phyloP scores from a whole-genome alignment of 106 monocot species.

The Dendrobium chrysotoxum region DNA sequence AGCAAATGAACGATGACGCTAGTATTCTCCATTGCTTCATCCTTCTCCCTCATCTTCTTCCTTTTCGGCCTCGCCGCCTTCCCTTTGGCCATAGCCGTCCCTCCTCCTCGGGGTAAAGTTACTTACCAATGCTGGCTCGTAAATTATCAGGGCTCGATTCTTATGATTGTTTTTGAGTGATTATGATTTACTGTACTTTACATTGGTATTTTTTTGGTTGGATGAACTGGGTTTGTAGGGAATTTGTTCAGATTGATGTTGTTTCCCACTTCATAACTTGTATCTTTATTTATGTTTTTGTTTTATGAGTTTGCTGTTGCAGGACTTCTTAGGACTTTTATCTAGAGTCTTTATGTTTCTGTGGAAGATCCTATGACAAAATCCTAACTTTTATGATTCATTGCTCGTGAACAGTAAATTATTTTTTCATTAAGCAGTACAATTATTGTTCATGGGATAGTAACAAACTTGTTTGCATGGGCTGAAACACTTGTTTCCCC shows the following conservation, averaged over 20 bases:
- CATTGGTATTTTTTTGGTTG: not conserved
- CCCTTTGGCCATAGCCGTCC: not conserved
- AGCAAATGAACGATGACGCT: conserved; percentile 2
- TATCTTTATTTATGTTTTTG: too few relatives aligned
- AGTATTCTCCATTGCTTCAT: not conserved
- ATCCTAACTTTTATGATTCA: too few relatives aligned
- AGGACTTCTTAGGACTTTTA: too few relatives aligned
- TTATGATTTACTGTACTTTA: not conserved
- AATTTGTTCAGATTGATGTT: not conserved
- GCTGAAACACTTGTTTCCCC: too few relatives aligned
- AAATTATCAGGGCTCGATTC: not conserved
- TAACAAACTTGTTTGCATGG: too few relatives aligned
- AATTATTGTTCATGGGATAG: too few relatives aligned
- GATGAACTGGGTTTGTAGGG: not conserved
- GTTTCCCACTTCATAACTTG: not conserved
- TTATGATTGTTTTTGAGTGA: not conserved
- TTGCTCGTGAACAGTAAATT: too few relatives aligned
- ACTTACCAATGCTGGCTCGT: too few relatives aligned
- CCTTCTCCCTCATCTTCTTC: conserved; percentile 1
- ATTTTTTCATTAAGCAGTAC: too few relatives aligned
- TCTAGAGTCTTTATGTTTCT: too few relatives aligned
- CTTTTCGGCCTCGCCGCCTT: not conserved
- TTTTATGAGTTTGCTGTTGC: too few relatives aligned
- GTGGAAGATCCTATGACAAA: too few relatives aligned
- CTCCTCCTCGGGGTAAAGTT: conserved; percentile 12